Evolutionary conservation across 306 rosid species (phyloP).

Genomic region (Castanea sativa): DNA sequence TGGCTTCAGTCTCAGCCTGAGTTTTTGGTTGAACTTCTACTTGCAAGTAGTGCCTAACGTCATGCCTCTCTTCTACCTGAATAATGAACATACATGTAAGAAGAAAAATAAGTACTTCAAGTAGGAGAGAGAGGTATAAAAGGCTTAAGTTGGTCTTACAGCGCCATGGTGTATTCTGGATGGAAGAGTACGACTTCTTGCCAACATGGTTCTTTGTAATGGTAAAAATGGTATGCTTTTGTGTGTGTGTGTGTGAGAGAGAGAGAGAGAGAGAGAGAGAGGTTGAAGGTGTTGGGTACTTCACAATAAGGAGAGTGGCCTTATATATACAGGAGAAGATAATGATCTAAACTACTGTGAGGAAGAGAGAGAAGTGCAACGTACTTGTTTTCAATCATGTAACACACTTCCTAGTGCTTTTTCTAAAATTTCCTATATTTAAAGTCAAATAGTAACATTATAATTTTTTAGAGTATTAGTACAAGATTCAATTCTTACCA

Average conservation of each 20-base stretch:
- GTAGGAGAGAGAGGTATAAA: background rate
- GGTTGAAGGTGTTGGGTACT: slow-evolving; percentile 2
- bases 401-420: slow-evolving; percentile 6
- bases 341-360: background rate
- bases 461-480: background rate
- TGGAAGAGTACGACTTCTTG: slow-evolving; percentile 74
- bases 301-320: slow-evolving; percentile 12
- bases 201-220: slow-evolving; percentile 41
- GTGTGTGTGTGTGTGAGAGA: background rate
- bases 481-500: background rate
- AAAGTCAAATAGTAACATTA: background rate
- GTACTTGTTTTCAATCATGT: background rate
- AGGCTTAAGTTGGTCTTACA: slow-evolving; percentile 30
- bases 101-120: background rate
- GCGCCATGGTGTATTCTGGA: slow-evolving; percentile 73
- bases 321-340: slow-evolving; percentile 32
- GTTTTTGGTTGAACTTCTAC: slow-evolving; percentile 56
- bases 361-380: background rate
- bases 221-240: background rate
- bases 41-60: slow-evolving; percentile 54
- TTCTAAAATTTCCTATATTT: background rate
- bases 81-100: background rate
- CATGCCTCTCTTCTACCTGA: slow-evolving; percentile 69
- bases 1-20: slow-evolving; percentile 33
- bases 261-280: slow-evolving; percentile 2